phyloP scores from a whole-genome alignment of 1,284 basidiomycete species.

The Ustilago shanxiensis region DNA sequence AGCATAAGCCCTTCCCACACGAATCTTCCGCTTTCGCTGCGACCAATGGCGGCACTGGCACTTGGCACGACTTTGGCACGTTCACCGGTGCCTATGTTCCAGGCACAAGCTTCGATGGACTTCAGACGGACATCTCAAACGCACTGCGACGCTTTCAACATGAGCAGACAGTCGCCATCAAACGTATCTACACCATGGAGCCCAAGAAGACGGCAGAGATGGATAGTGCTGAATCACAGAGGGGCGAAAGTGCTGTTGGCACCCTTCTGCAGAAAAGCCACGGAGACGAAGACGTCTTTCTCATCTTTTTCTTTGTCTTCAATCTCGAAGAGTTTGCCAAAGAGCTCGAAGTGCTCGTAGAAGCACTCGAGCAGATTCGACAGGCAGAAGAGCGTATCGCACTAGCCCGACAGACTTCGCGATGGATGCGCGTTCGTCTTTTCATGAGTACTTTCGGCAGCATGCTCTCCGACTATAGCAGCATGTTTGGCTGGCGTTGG shows the following conservation, averaged over 20 bases:
- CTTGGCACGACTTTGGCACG: conserved; percentile 29
- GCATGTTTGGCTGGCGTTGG: conserved; percentile 49
- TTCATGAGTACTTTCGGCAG: conserved; percentile 24
- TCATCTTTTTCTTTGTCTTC: conserved; percentile 67
- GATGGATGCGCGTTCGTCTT: conserved; percentile 34
- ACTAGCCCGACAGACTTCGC: conserved; percentile 36
- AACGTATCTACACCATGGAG: conserved; percentile 64
- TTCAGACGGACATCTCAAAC: conserved; percentile 48
- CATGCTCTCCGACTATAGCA: conserved; percentile 22
- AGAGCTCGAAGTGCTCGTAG: conserved; percentile 52
- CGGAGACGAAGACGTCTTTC: conserved; percentile 62
- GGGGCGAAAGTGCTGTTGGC: conserved; percentile 4
- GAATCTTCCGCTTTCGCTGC: conserved; percentile 10
- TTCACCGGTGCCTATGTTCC: conserved; percentile 27
- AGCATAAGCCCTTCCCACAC: conserved; percentile 8
- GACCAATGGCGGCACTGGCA: conserved; percentile 23
- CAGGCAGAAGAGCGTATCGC: conserved; percentile 52
- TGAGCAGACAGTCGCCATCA: conserved; percentile 64
- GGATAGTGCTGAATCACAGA: not conserved
- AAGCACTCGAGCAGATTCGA: conserved; percentile 52
- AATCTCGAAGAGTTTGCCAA: conserved; percentile 65
- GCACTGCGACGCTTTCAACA: conserved; percentile 59
- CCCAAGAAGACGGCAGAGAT: conserved; percentile 37
- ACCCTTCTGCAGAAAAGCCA: conserved; percentile 29
- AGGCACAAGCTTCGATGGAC: conserved; percentile 47